A percentile compares a stretch with the other conserved stretches of the same genome.
These are phyloP conservation scores for Hibiscus mutabilis DNA, from an alignment of 345 rosid genomes.

Conservation along the genomic window DNA sequence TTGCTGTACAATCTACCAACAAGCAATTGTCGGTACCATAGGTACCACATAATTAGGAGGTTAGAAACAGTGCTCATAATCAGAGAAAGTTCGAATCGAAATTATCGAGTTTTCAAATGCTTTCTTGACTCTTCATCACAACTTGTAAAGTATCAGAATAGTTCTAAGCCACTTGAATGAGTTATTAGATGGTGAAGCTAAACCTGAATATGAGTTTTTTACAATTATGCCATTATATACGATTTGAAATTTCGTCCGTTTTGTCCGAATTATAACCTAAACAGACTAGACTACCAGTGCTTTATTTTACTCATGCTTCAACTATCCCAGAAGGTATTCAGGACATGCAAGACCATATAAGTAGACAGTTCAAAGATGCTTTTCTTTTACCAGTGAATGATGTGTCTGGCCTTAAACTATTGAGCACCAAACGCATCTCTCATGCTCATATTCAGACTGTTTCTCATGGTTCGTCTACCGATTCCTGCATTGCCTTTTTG, in stretches of 20 bases:
- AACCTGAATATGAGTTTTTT: not conserved
- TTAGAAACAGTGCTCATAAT: not conserved
- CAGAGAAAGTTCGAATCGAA: not conserved
- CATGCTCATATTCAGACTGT: conserved; percentile 91
- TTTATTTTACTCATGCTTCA: not conserved
- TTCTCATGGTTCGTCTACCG: conserved; percentile 98
- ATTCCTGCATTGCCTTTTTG: conserved; percentile 91
- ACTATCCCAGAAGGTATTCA: too few relatives aligned
- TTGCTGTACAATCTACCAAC: conserved; percentile 28
- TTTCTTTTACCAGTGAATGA: conserved; percentile 26
- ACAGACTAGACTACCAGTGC: not conserved
- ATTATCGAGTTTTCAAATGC: not conserved
- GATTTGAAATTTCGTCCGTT: not conserved
- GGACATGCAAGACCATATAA: too few relatives aligned
- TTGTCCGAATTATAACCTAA: not conserved
- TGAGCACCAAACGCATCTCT: conserved; percentile 58
- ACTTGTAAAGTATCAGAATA: not conserved
- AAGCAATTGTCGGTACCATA: not conserved
- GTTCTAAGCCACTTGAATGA: not conserved
- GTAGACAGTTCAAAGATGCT: not conserved
- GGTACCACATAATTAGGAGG: not conserved
- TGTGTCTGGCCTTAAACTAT: conserved; percentile 13
- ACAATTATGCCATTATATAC: not conserved
- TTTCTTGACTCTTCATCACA: not conserved
- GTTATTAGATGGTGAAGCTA: not conserved